phyloP scores from a whole-genome alignment of 352 stramenopile genomes.

The Plasmopara viticola region DNA sequence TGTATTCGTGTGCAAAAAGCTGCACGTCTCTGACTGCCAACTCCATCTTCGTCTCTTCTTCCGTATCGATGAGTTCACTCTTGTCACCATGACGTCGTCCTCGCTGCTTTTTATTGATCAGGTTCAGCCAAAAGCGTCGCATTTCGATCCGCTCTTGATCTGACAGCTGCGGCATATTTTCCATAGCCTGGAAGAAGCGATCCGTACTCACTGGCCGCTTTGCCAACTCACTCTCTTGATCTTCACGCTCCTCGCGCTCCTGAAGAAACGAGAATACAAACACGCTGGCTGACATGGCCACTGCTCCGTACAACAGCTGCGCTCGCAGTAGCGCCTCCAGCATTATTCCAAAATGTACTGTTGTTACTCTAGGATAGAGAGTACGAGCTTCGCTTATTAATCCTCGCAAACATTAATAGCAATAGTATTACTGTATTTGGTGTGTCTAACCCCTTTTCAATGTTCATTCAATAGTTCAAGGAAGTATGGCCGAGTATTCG shows the following conservation, averaged over 20 bases:
- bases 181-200: constrained; percentile 63
- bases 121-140: constrained; percentile 70
- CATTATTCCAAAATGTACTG: constrained; percentile 7
- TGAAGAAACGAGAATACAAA: constrained; percentile 77
- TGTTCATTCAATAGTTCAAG: constrained; percentile 4
- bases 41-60: constrained; percentile 5
- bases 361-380: too few relatives aligned
- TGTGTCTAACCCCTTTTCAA: not conserved
- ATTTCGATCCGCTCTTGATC: constrained; percentile 60
- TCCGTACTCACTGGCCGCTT: constrained; percentile 47
- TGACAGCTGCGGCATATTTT: constrained; percentile 45
- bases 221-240: constrained; percentile 43
- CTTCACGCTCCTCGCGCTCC: constrained; percentile 68
- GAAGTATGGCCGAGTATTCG: constrained; percentile 25
- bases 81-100: constrained; percentile 3
- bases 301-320: constrained; percentile 63
- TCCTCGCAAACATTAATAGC: too few relatives aligned
- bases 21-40: constrained; percentile 62
- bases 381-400: too few relatives aligned
- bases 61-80: constrained; percentile 2
- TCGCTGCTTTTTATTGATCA: constrained; percentile 46
- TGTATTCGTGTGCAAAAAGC: constrained; percentile 74
- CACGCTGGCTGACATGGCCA: constrained; percentile 71
- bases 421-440: not conserved
- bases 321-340: constrained; percentile 34